Percentiles rank a stretch among this genome's conserved stretches.
phyloP scores from a whole-genome alignment of 1,284 basidiomycete species.

The Sphagnurus paluster region DNA sequence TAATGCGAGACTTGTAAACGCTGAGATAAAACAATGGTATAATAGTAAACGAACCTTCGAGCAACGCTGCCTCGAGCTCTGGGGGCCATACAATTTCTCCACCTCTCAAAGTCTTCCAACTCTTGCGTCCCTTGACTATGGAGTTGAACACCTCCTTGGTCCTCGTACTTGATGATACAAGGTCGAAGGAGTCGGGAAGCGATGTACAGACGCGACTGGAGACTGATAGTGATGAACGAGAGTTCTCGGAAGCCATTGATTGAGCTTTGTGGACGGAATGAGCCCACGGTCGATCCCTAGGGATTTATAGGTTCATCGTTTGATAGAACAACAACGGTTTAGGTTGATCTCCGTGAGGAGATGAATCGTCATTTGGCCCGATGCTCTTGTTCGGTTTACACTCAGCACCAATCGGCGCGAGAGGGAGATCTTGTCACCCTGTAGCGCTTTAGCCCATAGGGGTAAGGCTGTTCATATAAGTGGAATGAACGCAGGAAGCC shows the following conservation, averaged over 20 bases:
- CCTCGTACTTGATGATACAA: conserved; percentile 25
- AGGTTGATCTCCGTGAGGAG: conserved; percentile 25
- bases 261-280: conserved; percentile 12
- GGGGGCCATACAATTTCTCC: conserved; percentile 76
- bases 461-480: conserved; percentile 35
- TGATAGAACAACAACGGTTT: conserved; percentile 23
- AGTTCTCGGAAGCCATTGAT: conserved; percentile 18
- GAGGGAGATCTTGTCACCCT: conserved; percentile 29
- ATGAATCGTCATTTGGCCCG: conserved; percentile 20
- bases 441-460: conserved; percentile 31
- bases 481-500: conserved; percentile 25
- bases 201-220: conserved; percentile 20
- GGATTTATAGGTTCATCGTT: conserved; percentile 30
- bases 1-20: conserved; percentile 4
- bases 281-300: conserved; percentile 12
- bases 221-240: conserved; percentile 21
- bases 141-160: conserved; percentile 59
- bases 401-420: conserved; percentile 24
- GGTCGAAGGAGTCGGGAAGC: conserved; percentile 22
- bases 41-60: conserved; percentile 52
- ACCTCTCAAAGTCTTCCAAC: conserved; percentile 72
- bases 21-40: conserved; percentile 11
- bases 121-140: conserved; percentile 67
- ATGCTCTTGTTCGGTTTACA: conserved; percentile 33
- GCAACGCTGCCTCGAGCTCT: conserved; percentile 70